phyloP scores from a whole-genome alignment of 495 filamentous ascomycete species.

The Jackrogersella minutella region DNA sequence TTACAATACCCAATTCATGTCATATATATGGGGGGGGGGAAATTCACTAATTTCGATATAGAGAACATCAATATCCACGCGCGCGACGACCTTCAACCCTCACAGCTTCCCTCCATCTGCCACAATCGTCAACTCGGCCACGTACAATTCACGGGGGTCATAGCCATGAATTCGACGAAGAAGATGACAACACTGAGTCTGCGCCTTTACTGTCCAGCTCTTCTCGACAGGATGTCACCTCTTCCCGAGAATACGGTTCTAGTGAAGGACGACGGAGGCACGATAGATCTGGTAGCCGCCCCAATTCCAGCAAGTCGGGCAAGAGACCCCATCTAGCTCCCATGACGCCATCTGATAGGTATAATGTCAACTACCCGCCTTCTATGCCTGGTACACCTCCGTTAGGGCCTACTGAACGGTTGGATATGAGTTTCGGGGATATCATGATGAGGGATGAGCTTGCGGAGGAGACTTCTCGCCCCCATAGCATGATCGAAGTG shows the following conservation, averaged over 20 bases:
- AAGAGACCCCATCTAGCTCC: slow-evolving; percentile 44
- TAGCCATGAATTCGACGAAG: slow-evolving; percentile 50
- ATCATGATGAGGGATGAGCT: slow-evolving; percentile 72
- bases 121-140: slow-evolving; percentile 49
- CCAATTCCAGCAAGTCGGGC: slow-evolving; percentile 52
- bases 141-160: slow-evolving; percentile 43
- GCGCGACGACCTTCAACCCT: slow-evolving; percentile 67
- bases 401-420: slow-evolving; percentile 56
- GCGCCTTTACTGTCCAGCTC: slow-evolving; percentile 63
- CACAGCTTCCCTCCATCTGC: slow-evolving; percentile 48
- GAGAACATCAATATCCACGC: slow-evolving; percentile 74
- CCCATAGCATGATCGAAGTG: slow-evolving; percentile 55
- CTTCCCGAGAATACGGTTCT: slow-evolving; percentile 50
- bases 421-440: slow-evolving; percentile 77
- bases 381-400: slow-evolving; percentile 84
- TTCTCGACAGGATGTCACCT: slow-evolving; percentile 33
- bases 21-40: neutral
- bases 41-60: slow-evolving; percentile 43
- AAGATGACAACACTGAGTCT: slow-evolving; percentile 62
- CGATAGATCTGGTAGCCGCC: slow-evolving; percentile 45
- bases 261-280: slow-evolving; percentile 41
- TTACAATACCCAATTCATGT: neutral
- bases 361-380: slow-evolving; percentile 96
- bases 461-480: slow-evolving; percentile 51
- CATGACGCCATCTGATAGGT: slow-evolving; percentile 56